Evolutionary conservation across 1,284 basidiomycete species (phyloP), one percentile per base, ranked within the genome.

Genomic region (Austroboletus sp.): DNA sequence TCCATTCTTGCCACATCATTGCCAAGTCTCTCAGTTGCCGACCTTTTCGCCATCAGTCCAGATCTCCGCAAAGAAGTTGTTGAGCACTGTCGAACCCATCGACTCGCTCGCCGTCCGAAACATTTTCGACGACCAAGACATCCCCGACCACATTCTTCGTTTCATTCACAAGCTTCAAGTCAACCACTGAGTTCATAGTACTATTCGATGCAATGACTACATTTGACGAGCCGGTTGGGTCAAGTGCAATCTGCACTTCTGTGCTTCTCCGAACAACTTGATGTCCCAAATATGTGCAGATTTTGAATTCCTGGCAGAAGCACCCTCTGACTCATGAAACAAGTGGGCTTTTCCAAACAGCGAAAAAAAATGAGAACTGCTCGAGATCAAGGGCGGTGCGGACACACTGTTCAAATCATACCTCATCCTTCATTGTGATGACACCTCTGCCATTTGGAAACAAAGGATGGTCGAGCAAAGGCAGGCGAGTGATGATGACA

Each of bases 231-330:
- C 69, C 77, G 1, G 33, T 74, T 9, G 61, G 29, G 61, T 83
- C 54, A 76, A 78, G 50, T 81, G 82, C 9, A 80, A 84, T 57
- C 72, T 11, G 80, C 80, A 5, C 67, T 83, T 29, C 70, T 84
- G 15, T 72, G 78, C 34, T 79, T 81, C 53, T 71, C 79, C 0
- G 79, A 81, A 54, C 61, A 62, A 6, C 55, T 80, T 8, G 57
- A 59, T 2, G 40, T 55, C n/a, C 56, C 60, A 2, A 49, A 31
- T 19, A 48, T 65, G 32, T 7, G n/a, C 32, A 10, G 4, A 3
- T 33, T 2, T 56, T n/a, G 35, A 54, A 2, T 53, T 70, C 12
- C 51, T 67, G 42, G 48, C 45, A 2, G 53, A 53, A 61, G 65
- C 40, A 52, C 73, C 74, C 6, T 84, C 83, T 68, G 81, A 78